Percentiles rank a stretch among this genome's conserved stretches.
These are phyloP conservation scores for Avena insularis DNA, from an alignment of 176 grass and related monocot genomes.

Conservation along the genomic window DNA sequence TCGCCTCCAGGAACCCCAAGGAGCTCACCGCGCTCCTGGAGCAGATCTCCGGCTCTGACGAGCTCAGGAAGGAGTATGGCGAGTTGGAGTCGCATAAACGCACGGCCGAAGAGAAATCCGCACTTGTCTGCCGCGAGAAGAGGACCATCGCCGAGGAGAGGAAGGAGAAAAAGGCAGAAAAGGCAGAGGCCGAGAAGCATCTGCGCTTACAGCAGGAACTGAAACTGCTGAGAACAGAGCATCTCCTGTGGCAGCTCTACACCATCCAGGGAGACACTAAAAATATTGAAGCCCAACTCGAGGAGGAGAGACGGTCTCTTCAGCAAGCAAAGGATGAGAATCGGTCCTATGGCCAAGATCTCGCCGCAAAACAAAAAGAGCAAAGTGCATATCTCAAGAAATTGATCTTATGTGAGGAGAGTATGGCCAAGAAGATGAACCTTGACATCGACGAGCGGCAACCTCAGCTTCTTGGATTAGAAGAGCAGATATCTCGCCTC, in stretches of 20 bases:
- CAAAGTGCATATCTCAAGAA: constrained; percentile 83
- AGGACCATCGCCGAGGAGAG: constrained; percentile 79
- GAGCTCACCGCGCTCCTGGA: constrained; percentile 83
- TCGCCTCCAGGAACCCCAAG: constrained; percentile 93
- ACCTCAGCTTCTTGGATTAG: constrained; percentile 86
- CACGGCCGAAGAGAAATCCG: constrained; percentile 72
- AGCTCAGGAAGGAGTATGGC: constrained; percentile 82
- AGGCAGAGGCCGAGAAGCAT: constrained; percentile 94
- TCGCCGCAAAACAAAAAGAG: constrained; percentile 77
- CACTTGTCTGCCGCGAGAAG: constrained; percentile 88
- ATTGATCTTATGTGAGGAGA: constrained; percentile 76
- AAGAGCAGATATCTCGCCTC: constrained; percentile 84
- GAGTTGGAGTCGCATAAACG: constrained; percentile 69
- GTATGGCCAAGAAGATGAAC: constrained; percentile 72
- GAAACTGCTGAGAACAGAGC: constrained; percentile 81
- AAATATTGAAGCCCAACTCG: constrained; percentile 69
- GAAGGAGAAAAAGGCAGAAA: constrained; percentile 92
- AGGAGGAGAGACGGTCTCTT: constrained; percentile 65
- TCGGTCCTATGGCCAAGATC: constrained; percentile 56
- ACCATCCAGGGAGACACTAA: constrained; percentile 72
- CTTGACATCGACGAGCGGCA: constrained; percentile 84
- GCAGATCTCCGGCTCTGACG: constrained; percentile 93
- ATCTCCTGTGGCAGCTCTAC: constrained; percentile 85
- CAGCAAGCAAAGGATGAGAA: constrained; percentile 62
- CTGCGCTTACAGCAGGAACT: constrained; percentile 71